phyloP scores from a whole-genome alignment of 1,139 yeast species.

The Protomyces inouyei region DNA sequence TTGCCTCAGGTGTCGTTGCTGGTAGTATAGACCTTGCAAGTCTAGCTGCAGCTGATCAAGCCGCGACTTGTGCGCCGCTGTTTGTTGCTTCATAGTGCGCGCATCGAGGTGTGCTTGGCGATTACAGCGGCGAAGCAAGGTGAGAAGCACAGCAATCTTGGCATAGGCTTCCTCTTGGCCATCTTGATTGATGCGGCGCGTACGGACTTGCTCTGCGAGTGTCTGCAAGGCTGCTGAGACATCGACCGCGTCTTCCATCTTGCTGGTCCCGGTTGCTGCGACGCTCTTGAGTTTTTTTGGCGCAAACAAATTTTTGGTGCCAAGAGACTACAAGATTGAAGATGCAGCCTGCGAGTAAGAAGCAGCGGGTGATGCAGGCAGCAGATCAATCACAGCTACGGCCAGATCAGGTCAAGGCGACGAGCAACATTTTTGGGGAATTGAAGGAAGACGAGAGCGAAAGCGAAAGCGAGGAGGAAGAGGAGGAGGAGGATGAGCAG shows the following conservation, averaged over 20 bases:
- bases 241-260: neutral
- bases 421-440: slow-evolving; percentile 12
- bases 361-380: slow-evolving; percentile 3
- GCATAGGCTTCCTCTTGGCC: neutral
- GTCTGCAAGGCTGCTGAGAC: neutral
- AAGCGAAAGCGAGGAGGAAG: slow-evolving; percentile 6
- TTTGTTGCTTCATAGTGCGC: slow-evolving; percentile 32
- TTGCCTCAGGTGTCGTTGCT: slow-evolving; percentile 38
- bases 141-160: neutral
- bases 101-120: neutral
- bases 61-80: slow-evolving; percentile 35
- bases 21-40: slow-evolving; percentile 39
- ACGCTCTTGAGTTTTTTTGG: neutral
- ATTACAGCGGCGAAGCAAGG: neutral
- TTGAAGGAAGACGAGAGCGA: neutral
- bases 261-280: neutral
- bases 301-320: neutral
- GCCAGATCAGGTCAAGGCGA: slow-evolving; percentile 18
- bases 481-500: neutral
- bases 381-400: slow-evolving; percentile 4
- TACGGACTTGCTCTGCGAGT: neutral
- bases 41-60: slow-evolving; percentile 37
- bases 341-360: slow-evolving; percentile 8
- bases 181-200: neutral
- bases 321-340: neutral